Percentiles rank a stretch among this genome's conserved stretches.
Conservation (phyloP, 768 basidiomycete genomes). For the Dacryopinax spathularia region DNA sequence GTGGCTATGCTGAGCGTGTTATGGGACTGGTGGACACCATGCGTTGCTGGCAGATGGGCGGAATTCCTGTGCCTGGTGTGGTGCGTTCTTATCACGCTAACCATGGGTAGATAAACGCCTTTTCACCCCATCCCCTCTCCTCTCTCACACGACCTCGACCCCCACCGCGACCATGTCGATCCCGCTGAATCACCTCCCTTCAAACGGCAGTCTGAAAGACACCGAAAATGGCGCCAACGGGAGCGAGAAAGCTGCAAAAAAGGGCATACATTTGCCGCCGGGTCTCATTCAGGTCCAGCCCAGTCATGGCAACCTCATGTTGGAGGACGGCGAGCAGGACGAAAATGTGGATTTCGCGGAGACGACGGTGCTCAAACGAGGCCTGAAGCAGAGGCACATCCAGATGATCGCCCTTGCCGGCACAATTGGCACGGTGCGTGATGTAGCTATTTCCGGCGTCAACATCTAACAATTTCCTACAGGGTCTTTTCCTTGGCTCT, state of each 20-base stretch:
- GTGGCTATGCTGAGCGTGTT: background rate
- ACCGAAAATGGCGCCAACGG: background rate
- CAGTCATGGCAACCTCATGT: too few species aligned
- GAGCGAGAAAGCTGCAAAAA: too few species aligned
- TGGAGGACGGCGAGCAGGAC: too few species aligned
- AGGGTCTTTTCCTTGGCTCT: conserved; percentile 23
- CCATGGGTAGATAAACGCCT: background rate
- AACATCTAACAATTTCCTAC: too few species aligned
- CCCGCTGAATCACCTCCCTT: background rate
- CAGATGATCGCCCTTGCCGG: conserved; percentile 42
- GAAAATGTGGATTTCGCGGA: background rate
- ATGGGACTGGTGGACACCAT: background rate
- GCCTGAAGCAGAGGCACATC: conserved; percentile 62
- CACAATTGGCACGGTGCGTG: background rate
- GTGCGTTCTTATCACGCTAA: background rate
- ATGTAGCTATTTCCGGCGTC: conserved; percentile 2
- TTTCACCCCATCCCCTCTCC: background rate
- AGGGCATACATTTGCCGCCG: too few species aligned
- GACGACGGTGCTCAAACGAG: conserved; percentile 28
- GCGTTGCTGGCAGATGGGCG: background rate
- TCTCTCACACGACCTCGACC: too few species aligned
- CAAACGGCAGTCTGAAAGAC: background rate
- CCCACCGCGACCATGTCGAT: background rate
- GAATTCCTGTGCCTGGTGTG: background rate
- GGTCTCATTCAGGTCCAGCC: too few species aligned